A percentile compares a stretch with the other conserved stretches of the same genome.
phyloP scores from a whole-genome alignment of 1,284 basidiomycete species.

The Malassezia sp. region DNA sequence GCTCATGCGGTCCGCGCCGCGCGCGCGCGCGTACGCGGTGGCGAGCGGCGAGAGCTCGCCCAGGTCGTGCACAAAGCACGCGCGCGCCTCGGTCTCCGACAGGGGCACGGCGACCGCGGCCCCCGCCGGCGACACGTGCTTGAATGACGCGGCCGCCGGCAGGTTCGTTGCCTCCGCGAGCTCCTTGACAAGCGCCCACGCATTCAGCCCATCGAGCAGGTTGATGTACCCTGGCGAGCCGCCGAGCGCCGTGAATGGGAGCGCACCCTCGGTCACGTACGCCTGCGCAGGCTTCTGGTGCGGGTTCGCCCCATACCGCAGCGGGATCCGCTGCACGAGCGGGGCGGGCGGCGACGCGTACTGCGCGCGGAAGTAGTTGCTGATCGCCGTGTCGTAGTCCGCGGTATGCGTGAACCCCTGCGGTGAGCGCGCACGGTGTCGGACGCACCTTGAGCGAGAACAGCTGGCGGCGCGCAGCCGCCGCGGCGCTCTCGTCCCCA shows the following conservation, averaged over 20 bases:
- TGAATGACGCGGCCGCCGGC: conserved; percentile 96
- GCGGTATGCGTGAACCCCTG: conserved; percentile 97
- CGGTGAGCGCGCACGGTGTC: too few species aligned
- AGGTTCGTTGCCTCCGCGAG: conserved; percentile 67
- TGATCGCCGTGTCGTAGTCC: conserved; percentile 86
- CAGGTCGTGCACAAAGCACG: conserved; percentile 91
- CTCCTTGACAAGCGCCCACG: conserved; percentile 90
- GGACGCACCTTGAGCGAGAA: conserved; percentile 91
- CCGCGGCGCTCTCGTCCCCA: conserved; percentile 26
- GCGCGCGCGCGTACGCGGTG: conserved; percentile 85
- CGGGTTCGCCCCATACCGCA: conserved; percentile 94
- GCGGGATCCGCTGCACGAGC: conserved; percentile 55
- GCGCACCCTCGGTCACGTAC: conserved; percentile 73
- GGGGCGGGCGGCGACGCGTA: conserved; percentile 58
- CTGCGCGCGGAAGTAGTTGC: conserved; percentile 89
- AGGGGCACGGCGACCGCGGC: conserved; percentile 63
- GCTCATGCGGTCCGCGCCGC: conserved; percentile 97
- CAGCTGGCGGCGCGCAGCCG: conserved; percentile 62
- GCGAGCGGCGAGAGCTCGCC: conserved; percentile 80
- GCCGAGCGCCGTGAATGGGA: conserved; percentile 87
- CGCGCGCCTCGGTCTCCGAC: conserved; percentile 74
- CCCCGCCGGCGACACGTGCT: conserved; percentile 96
- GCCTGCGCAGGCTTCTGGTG: conserved; percentile 98
- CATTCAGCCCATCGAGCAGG: conserved; percentile 93
- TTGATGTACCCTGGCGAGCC: conserved; percentile 99